A percentile compares a stretch with the other conserved stretches of the same genome.
phyloP scores from a whole-genome alignment of 441 rosid species.

The Bocquillonia castaneifolia region DNA sequence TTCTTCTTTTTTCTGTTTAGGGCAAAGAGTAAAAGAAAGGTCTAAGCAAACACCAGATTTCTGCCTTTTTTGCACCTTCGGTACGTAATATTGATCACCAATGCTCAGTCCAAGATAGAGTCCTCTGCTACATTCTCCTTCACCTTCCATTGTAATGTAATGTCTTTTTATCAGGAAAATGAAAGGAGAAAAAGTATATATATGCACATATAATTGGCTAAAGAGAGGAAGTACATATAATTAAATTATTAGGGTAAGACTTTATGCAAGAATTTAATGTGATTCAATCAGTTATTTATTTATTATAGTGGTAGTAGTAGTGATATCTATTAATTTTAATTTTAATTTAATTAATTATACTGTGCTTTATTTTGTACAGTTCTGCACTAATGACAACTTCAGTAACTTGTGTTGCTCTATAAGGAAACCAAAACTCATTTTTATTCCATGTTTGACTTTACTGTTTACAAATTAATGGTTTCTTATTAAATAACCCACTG shows the following conservation, averaged over 20 bases:
- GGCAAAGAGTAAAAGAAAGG: conserved; percentile 28
- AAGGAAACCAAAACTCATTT: conserved; percentile 27
- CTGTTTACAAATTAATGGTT: not conserved
- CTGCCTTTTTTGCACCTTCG: conserved; percentile 3
- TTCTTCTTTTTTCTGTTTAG: conserved; percentile 11
- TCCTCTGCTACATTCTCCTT: conserved; percentile 17
- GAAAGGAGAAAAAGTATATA: not conserved
- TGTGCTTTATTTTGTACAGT: not conserved
- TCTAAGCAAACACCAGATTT: conserved; percentile 20
- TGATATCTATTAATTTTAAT: too few species aligned
- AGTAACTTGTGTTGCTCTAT: conserved; percentile 21
- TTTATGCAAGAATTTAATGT: conserved; percentile 12
- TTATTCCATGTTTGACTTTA: conserved; percentile 10
- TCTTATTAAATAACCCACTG: too few species aligned
- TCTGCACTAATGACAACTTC: not conserved
- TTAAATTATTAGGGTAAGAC: not conserved
- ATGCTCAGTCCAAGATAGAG: conserved; percentile 26
- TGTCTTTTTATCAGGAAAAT: not conserved
- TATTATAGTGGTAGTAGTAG: conserved; percentile 8
- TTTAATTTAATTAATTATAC: not conserved
- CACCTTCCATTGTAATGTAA: not conserved
- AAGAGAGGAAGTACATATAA: not conserved
- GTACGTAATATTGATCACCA: not conserved
- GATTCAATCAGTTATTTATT: conserved; percentile 19
- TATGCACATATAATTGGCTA: not conserved